Evolutionary conservation across 257 asterid genomes (phyloP), one percentile per base, ranked within the genome.

Genomic region (Lycium ferocissimum): DNA sequence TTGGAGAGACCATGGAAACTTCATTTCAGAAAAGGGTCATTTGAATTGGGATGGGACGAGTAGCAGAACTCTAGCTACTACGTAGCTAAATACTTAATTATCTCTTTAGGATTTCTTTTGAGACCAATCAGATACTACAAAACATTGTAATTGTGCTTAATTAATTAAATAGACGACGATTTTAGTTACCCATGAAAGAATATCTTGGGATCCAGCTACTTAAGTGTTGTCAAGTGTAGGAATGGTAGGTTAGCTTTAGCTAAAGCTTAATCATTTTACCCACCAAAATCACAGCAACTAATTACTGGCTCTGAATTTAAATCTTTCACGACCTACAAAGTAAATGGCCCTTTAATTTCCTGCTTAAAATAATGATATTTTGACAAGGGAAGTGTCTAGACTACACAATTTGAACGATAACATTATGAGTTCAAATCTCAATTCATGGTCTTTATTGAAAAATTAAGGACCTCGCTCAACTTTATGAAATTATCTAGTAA

Each of bases 211-310:
- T 72, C 58, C 58, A 22, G 9, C 18, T 5, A 38, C 79, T 71
- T 71, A 38, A 71, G 11, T 71, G 26, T 40, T 15, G 72, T 80
- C 35, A 17, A 57, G 84, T n/a, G 78, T 62, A 51, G 76, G 53
- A 82, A 82, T 63, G 75, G 47, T 81, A 18, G 69, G 58, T n/a
- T n/a, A n/a, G n/a, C n/a, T n/a, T 81, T 12, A 20, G 38, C 71
- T 40, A 40, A 82, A 65, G 54, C 14, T 61, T 62, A 62, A 81
- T 81, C 78, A 81, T 62, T 59, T 81, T 20, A 59, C 18, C 75
- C 78, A 80, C 71, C 37, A 37, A 57, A 37, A 40, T 80, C 35
- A 40, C 53, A 59, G 7, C 67, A 56, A 80, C 37, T 57, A 45
- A 73, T 73, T 73, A 73, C 59, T 73, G 38, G 80, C 58, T 26